Conservation (phyloP, 2,329 filamentous ascomycete species). For the Fusarium sp. region DNA sequence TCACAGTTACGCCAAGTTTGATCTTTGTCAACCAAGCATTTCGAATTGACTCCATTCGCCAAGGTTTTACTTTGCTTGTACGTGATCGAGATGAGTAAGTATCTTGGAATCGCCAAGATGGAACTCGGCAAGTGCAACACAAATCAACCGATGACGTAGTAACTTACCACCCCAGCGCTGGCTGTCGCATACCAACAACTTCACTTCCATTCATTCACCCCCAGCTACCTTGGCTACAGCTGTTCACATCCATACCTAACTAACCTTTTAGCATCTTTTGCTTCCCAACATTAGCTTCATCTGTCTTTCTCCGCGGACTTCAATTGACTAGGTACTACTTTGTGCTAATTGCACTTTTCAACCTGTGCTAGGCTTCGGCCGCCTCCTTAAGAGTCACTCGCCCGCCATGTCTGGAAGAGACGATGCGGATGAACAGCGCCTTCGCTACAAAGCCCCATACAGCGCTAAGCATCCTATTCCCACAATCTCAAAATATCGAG, state of each 20-base stretch:
- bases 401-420: conserved; percentile 49
- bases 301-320: conserved; percentile 7
- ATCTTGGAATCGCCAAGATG: conserved; percentile 37
- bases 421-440: conserved; percentile 49
- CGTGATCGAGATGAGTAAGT: conserved; percentile 13
- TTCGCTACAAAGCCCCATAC: conserved; percentile 54
- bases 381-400: conserved; percentile 8
- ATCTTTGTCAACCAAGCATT: conserved; percentile 19
- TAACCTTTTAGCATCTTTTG: conserved; percentile 6
- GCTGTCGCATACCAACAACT: conserved; percentile 8
- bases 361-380: not conserved
- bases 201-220: not conserved
- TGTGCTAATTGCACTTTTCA: conserved; percentile 2
- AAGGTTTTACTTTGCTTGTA: conserved; percentile 27
- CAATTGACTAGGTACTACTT: not conserved
- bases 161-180: conserved; percentile 25
- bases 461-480: conserved; percentile 56
- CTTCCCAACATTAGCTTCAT: conserved; percentile 7
- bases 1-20: conserved; percentile 18
- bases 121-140: conserved; percentile 35
- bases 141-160: conserved; percentile 40
- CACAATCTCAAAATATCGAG: conserved; percentile 59
- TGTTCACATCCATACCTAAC: too few species aligned
- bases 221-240: too few species aligned
- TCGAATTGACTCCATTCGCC: conserved; percentile 2